phyloP scores from a whole-genome alignment of 306 rosid genomes.

The Aeschynomene evenia region DNA sequence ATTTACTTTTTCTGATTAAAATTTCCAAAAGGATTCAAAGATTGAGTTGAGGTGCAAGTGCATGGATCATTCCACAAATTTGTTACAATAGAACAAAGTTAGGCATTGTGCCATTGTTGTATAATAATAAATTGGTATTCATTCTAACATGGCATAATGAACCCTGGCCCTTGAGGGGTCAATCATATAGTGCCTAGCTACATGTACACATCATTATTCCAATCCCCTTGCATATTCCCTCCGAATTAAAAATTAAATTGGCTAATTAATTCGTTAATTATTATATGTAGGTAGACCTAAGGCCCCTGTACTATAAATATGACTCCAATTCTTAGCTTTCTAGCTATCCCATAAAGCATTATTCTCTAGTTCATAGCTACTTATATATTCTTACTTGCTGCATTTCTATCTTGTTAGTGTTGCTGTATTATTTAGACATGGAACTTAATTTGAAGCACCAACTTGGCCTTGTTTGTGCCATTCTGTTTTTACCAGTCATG shows the following conservation, averaged over 20 bases:
- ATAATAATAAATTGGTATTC: slow-evolving; percentile 20
- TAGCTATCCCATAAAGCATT: slow-evolving; percentile 24
- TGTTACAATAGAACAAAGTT: slow-evolving; percentile 27
- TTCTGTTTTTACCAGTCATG: slow-evolving; percentile 52
- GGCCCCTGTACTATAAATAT: slow-evolving; percentile 56
- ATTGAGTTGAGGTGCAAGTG: slow-evolving; percentile 7
- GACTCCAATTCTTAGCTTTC: slow-evolving; percentile 26
- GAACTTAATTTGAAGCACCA: slow-evolving; percentile 33
- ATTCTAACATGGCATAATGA: background rate
- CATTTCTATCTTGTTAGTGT: slow-evolving; percentile 10
- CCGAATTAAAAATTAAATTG: slow-evolving; percentile 15
- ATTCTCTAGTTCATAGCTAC: slow-evolving; percentile 4
- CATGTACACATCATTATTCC: slow-evolving; percentile 41
- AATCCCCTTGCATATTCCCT: slow-evolving; percentile 13
- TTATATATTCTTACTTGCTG: background rate
- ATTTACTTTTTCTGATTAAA: background rate
- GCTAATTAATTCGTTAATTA: background rate
- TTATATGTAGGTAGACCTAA: slow-evolving; percentile 2
- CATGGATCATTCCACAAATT: slow-evolving; percentile 20
- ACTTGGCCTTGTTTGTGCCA: slow-evolving; percentile 42
- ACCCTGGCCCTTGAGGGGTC: slow-evolving; percentile 19
- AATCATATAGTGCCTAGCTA: slow-evolving; percentile 33
- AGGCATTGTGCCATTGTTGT: slow-evolving; percentile 34
- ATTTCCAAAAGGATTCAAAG: background rate
- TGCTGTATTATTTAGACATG: slow-evolving; percentile 33